These are phyloP conservation scores for Naegleria gruberi DNA, from an alignment of 208 protist genomes.

Conservation along the genomic window DNA sequence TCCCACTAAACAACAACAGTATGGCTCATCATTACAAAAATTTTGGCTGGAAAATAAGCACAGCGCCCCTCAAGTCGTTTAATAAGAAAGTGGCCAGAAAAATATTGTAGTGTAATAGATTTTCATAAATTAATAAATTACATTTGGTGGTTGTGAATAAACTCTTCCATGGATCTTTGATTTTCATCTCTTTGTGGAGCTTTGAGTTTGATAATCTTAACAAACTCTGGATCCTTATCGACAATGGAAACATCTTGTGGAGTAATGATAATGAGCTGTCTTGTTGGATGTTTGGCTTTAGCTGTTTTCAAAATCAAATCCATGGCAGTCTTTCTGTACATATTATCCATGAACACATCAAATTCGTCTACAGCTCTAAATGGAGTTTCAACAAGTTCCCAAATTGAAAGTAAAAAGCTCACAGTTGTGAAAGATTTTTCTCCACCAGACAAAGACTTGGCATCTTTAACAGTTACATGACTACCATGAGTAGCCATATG, in stretches of 20 bases:
- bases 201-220: neutral
- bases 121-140: neutral
- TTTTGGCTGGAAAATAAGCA: too few species aligned
- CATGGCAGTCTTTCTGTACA: conserved; percentile 29
- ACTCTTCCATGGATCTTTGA: conserved; percentile 16
- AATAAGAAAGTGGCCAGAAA: too few species aligned
- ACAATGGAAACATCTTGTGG: conserved; percentile 29
- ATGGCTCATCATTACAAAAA: too few species aligned
- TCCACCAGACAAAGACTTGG: conserved; percentile 31
- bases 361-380: conserved; percentile 38
- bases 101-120: too few species aligned
- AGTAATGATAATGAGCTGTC: conserved; percentile 37
- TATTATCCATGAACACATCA: conserved; percentile 39
- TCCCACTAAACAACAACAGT: too few species aligned
- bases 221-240: neutral
- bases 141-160: neutral
- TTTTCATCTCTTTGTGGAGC: conserved; percentile 8
- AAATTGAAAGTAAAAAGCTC: conserved; percentile 30
- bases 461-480: neutral
- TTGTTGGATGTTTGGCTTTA: neutral
- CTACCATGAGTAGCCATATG: neutral
- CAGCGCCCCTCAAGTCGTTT: too few species aligned
- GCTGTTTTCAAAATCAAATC: conserved; percentile 24
- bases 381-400: conserved; percentile 29
- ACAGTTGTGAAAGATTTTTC: conserved; percentile 38